Percentiles rank a stretch among this genome's conserved stretches.
phyloP scores from a whole-genome alignment of 2,329 filamentous ascomycete genomes.

The Beauveria bassiana region DNA sequence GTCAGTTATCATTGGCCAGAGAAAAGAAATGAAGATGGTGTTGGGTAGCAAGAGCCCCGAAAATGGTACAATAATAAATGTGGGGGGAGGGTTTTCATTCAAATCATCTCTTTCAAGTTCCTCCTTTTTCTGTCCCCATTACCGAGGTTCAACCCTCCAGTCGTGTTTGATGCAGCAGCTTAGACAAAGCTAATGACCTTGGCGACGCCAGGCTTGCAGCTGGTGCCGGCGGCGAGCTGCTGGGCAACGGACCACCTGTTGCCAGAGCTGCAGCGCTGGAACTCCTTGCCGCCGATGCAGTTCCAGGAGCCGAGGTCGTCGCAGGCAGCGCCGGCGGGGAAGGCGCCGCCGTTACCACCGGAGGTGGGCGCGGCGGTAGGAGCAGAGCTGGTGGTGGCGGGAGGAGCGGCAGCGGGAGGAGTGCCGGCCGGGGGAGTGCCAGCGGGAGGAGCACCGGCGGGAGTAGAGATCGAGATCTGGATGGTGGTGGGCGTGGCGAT shows the following conservation, averaged over 20 bases:
- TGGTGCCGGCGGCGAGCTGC: slow-evolving; percentile 45
- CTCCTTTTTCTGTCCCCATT: neutral
- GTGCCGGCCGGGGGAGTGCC: too few species aligned
- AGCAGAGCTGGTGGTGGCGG: slow-evolving; percentile 17
- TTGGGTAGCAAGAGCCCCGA: neutral
- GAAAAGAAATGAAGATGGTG: neutral
- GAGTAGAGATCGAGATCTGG: neutral
- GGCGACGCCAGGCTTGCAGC: slow-evolving; percentile 31
- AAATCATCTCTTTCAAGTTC: neutral
- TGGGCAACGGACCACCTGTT: slow-evolving; percentile 40
- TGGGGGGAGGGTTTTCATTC: neutral
- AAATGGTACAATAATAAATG: neutral
- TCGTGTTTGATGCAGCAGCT: neutral
- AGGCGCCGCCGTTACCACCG: slow-evolving; percentile 15
- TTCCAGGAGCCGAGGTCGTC: slow-evolving; percentile 48
- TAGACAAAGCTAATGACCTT: slow-evolving; percentile 18
- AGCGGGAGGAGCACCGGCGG: slow-evolving; percentile 16
- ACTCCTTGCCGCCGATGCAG: slow-evolving; percentile 47
- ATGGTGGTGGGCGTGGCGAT: neutral
- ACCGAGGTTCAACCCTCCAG: neutral
- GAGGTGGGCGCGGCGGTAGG: slow-evolving; percentile 7
- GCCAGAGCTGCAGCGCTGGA: slow-evolving; percentile 56
- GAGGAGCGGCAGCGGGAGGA: slow-evolving; percentile 10
- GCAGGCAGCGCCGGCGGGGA: slow-evolving; percentile 37
- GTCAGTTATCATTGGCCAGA: neutral